These are phyloP conservation scores for Apiospora pterosperma DNA, from an alignment of 2,329 filamentous ascomycete genomes.

Conservation along the genomic window DNA sequence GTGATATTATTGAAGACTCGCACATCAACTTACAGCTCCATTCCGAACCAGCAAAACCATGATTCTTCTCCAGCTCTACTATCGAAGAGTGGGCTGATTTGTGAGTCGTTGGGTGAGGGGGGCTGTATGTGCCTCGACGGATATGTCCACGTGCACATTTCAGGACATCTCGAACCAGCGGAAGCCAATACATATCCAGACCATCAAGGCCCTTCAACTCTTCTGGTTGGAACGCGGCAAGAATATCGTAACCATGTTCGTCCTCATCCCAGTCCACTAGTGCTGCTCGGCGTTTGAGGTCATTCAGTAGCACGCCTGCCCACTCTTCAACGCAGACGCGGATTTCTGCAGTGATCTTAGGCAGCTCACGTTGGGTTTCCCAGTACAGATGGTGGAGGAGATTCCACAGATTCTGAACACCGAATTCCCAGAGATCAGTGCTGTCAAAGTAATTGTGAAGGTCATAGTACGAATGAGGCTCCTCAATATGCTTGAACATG, in stretches of 20 bases:
- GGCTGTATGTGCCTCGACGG: slow-evolving; percentile 2
- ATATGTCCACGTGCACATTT: slow-evolving; percentile 10
- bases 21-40: neutral
- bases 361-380: slow-evolving; percentile 35
- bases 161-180: slow-evolving; percentile 14
- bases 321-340: slow-evolving; percentile 15
- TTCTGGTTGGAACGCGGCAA: slow-evolving; percentile 12
- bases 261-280: slow-evolving; percentile 14
- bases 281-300: slow-evolving; percentile 8
- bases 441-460: slow-evolving; percentile 37
- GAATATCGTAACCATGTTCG: slow-evolving; percentile 10
- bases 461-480: neutral
- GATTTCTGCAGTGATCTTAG: slow-evolving; percentile 23
- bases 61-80: neutral
- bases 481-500: slow-evolving; percentile 4
- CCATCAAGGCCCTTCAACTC: slow-evolving; percentile 13
- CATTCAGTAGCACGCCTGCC: slow-evolving; percentile 11
- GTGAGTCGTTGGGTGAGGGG: neutral
- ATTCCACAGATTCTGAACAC: slow-evolving; percentile 46
- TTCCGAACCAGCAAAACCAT: neutral
- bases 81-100: neutral
- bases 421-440: slow-evolving; percentile 42
- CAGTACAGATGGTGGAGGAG: slow-evolving; percentile 37
- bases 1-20: neutral
- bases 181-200: slow-evolving; percentile 13